phyloP scores from a whole-genome alignment of 768 basidiomycete genomes.

The Phaffia tasmanica region DNA sequence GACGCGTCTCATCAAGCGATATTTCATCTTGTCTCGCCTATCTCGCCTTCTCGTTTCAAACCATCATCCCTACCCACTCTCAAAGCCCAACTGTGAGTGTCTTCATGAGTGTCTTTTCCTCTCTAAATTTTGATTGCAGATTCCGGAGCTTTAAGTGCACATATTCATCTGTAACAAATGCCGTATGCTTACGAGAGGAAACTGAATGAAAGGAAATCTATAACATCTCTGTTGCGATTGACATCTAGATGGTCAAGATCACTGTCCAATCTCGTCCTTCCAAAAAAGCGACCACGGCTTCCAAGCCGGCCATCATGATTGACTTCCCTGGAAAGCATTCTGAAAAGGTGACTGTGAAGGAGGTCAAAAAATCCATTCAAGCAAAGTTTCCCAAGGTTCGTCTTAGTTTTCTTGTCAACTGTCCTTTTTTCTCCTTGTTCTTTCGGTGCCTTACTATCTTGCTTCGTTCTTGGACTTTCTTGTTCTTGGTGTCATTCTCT shows the following conservation, averaged over 20 bases:
- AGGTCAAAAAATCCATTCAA: constrained; percentile 58
- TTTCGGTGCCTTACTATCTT: constrained; percentile 7
- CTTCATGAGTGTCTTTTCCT: too few relatives aligned
- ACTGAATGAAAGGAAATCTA: too few relatives aligned
- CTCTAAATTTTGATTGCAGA: too few relatives aligned
- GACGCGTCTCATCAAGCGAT: too few relatives aligned
- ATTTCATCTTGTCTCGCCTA: too few relatives aligned
- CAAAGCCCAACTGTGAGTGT: too few relatives aligned
- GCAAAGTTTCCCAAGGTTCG: constrained; percentile 48
- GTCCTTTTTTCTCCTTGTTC: constrained; percentile 5
- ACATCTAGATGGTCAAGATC: constrained; percentile 46
- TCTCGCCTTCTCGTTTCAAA: too few relatives aligned
- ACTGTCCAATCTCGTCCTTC: constrained; percentile 45
- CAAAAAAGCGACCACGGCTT: constrained; percentile 27
- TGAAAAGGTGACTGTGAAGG: constrained; percentile 47
- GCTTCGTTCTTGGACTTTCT: background rate
- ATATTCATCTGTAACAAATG: too few relatives aligned
- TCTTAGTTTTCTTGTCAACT: constrained; percentile 30
- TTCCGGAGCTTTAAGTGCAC: too few relatives aligned
- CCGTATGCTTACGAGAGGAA: too few relatives aligned
- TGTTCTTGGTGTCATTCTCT: background rate
- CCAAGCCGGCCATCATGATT: constrained; percentile 38
- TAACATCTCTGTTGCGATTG: background rate
- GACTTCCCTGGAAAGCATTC: constrained; percentile 36
- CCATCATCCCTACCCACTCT: too few relatives aligned